Evolutionary conservation across 345 rosid species (phyloP).

Genomic region (Aquilaria sinensis): DNA sequence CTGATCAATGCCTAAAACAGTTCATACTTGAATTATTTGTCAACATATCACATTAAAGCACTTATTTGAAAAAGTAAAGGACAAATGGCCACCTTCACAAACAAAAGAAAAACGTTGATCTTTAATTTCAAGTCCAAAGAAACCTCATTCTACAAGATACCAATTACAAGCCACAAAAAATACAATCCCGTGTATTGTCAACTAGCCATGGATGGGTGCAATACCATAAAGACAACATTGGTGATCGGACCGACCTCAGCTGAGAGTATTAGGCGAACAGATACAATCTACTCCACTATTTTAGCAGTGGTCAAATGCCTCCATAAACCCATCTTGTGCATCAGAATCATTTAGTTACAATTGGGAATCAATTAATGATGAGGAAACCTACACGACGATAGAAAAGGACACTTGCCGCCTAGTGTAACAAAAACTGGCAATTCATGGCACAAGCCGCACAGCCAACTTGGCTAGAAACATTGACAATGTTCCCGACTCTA

Average conservation of each 20-base stretch:
- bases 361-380: not conserved
- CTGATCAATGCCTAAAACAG: no score
- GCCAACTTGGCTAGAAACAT: constrained; percentile 95
- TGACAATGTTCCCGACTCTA: constrained; percentile 79
- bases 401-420: constrained; percentile 48
- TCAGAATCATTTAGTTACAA: no score
- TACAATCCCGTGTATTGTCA: no score
- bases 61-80: no score
- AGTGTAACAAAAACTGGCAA: constrained; percentile 93
- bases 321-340: constrained; percentile 76
- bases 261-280: constrained; percentile 54
- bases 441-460: constrained; percentile 94
- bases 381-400: not conserved
- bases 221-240: constrained; percentile 91
- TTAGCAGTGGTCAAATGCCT: constrained; percentile 83
- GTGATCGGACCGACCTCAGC: constrained; percentile 66
- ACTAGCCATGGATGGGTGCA: constrained; percentile 10
- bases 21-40: no score
- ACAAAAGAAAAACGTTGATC: no score
- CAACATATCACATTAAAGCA: no score
- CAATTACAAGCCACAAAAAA: no score
- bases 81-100: no score
- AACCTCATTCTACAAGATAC: no score
- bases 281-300: constrained; percentile 85
- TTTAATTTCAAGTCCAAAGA: no score